Conservation (phyloP, 805 yeast genomes). For the Spathaspora sp. region DNA sequence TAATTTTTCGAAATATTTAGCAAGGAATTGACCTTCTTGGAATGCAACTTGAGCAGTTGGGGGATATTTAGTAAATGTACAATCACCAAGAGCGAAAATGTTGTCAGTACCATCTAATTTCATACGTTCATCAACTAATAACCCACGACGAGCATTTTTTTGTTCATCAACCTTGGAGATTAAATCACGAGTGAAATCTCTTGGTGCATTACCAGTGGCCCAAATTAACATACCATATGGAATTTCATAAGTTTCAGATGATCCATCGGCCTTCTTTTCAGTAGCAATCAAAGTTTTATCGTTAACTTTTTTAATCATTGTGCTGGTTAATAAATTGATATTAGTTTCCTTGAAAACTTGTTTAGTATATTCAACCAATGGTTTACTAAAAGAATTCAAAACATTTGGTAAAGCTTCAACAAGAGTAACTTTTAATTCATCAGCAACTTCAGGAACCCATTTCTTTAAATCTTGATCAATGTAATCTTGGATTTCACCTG, state of each 20-base stretch:
- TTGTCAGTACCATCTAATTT: slow-evolving; percentile 80
- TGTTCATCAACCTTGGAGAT: slow-evolving; percentile 69
- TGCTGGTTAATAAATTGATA: slow-evolving; percentile 74
- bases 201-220: slow-evolving; percentile 96
- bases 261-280: slow-evolving; percentile 64
- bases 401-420: slow-evolving; percentile 93
- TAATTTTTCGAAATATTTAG: slow-evolving; percentile 62
- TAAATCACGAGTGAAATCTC: slow-evolving; percentile 67
- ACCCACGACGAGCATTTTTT: slow-evolving; percentile 85
- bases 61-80: slow-evolving; percentile 86
- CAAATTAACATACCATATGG: slow-evolving; percentile 93
- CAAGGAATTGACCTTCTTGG: slow-evolving; percentile 86
- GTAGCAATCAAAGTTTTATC: slow-evolving; percentile 66
- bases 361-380: slow-evolving; percentile 74
- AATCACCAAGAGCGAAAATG: slow-evolving; percentile 90
- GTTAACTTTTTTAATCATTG: slow-evolving; percentile 86
- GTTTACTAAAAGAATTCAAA: slow-evolving; percentile 66
- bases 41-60: slow-evolving; percentile 98
- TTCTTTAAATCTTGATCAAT: slow-evolving; percentile 84
- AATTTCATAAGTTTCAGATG: slow-evolving; percentile 54
- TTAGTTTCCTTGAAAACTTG: slow-evolving; percentile 64
- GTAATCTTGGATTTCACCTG: slow-evolving; percentile 94
- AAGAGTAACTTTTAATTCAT: slow-evolving; percentile 77
- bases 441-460: slow-evolving; percentile 84
- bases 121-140: slow-evolving; percentile 77